Conservation (phyloP, 1,284 basidiomycete species). For the Boletus holoroseus region DNA sequence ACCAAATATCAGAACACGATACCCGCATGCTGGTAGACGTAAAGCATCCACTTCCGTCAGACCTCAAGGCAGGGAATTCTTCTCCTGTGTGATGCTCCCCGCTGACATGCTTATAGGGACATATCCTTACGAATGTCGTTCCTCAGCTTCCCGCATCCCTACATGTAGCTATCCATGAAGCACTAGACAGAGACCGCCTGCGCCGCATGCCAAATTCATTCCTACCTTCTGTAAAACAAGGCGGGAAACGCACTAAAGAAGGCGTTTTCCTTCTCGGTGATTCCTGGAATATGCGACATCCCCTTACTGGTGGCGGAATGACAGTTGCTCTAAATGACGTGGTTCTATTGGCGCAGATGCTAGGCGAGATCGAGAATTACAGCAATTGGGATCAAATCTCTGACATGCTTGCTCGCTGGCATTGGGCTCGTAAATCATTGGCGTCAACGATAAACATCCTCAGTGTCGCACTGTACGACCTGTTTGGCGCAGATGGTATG, state of each 20-base stretch:
- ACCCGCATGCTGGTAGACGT: constrained; percentile 94
- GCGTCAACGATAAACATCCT: constrained; percentile 85
- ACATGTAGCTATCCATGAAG: constrained; percentile 55
- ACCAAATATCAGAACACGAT: constrained; percentile 73
- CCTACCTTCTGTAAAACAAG: constrained; percentile 83
- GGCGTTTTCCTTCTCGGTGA: constrained; percentile 91
- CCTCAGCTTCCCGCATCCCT: constrained; percentile 75
- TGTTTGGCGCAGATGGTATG: constrained; percentile 85
- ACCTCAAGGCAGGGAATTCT: constrained; percentile 58
- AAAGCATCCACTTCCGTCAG: constrained; percentile 77
- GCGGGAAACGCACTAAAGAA: constrained; percentile 48
- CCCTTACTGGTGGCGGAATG: constrained; percentile 96
- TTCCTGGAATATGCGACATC: constrained; percentile 99
- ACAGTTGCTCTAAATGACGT: constrained; percentile 87
- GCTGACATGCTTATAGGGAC: constrained; percentile 39
- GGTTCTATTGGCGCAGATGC: constrained; percentile 62
- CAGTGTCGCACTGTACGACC: constrained; percentile 85
- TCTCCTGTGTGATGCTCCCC: not conserved
- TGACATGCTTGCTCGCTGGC: constrained; percentile 64
- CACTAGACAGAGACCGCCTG: constrained; percentile 68
- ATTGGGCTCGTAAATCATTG: constrained; percentile 79
- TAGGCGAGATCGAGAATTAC: constrained; percentile 48
- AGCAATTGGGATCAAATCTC: constrained; percentile 61
- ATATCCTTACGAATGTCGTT: constrained; percentile 67
- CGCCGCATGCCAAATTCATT: constrained; percentile 96